These are phyloP conservation scores for Nothophytophthora sp. DNA, from an alignment of 352 stramenopile species.

Conservation along the genomic window DNA sequence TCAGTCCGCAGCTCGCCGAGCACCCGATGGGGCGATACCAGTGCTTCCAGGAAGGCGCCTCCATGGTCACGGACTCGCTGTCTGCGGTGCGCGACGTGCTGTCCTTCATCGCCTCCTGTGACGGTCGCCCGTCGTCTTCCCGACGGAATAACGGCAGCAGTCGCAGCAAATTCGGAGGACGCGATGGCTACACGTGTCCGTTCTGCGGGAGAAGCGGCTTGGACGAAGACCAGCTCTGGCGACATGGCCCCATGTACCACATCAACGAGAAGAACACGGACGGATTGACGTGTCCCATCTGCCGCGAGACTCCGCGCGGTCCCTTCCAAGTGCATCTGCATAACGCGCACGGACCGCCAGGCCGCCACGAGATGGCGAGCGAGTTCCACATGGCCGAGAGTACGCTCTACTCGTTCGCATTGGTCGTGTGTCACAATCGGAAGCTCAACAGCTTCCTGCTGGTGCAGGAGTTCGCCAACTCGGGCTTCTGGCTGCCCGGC, in stretches of 20 bases:
- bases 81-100: slow-evolving; percentile 64
- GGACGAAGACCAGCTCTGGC: slow-evolving; percentile 82
- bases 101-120: slow-evolving; percentile 62
- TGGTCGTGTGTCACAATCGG: slow-evolving; percentile 85
- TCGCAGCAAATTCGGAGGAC: slow-evolving; percentile 18
- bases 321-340: slow-evolving; percentile 88
- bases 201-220: slow-evolving; percentile 78
- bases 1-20: slow-evolving; percentile 75
- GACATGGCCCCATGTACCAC: slow-evolving; percentile 82
- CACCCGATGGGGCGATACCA: slow-evolving; percentile 70
- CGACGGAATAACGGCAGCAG: slow-evolving; percentile 20
- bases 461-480: slow-evolving; percentile 88
- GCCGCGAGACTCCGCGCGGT: slow-evolving; percentile 54
- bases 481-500: slow-evolving; percentile 81
- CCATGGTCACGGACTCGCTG: slow-evolving; percentile 81
- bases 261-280: slow-evolving; percentile 87
- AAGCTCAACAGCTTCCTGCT: slow-evolving; percentile 84
- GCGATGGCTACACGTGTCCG: slow-evolving; percentile 57
- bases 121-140: not conserved
- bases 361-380: slow-evolving; percentile 76
- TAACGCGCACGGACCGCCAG: slow-evolving; percentile 80
- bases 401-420: slow-evolving; percentile 79
- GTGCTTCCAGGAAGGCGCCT: slow-evolving; percentile 77
- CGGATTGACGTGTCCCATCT: slow-evolving; percentile 74
- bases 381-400: slow-evolving; percentile 80